Base-by-base conservation (phyloP, 176 grass and related monocot genomes). In the Oryza longistaminata region DNA sequence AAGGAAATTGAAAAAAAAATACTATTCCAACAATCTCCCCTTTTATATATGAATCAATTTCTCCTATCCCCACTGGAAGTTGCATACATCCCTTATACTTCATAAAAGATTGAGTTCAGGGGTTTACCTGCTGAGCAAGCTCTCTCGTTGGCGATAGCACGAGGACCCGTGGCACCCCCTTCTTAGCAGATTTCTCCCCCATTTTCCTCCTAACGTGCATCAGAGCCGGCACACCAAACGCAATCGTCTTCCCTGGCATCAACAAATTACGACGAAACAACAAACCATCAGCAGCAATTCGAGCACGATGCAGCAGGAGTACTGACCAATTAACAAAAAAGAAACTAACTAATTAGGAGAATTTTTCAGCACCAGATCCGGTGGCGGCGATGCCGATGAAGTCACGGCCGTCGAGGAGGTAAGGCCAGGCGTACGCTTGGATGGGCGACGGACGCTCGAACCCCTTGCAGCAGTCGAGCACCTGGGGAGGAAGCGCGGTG, bases 301-400 rank as follows among this genome's bases (percentile, higher is more conserved):
- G 45, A 77, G 43, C 65, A 77, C 5, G 67, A 48, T 29, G n/a
- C 39, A 12, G n/a, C 26, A 50, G n/a, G n/a, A n/a, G 42, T 43
- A 43, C 45, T 42, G 35, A 85, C 29, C n/a, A 61, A 77, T 37
- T 0, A 2, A 35, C 3, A 70, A 58, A 58, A 58, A 37, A 19
- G 35, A 61, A 84, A 68, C 15, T 3, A 84, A 68, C 24, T 4
- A n/a, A 21, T 19, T 6, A 49, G 12, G 12, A 58, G 33, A 73
- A 29, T 66, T 52, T 35, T 76, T 16, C 16, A 9, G 17, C 89
- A 98, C 96, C 96, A 12, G 96, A 98, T 73, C 96, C 96, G 64
- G 96, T 98, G 44, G 96, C 96, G 53, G 96, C 96, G 46, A 98
- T 98, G 43, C 96, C 96, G 3, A 98, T 95, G 55, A 98, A 87